phyloP scores from a whole-genome alignment of 345 rosid species.

The Carallia brachiata region DNA sequence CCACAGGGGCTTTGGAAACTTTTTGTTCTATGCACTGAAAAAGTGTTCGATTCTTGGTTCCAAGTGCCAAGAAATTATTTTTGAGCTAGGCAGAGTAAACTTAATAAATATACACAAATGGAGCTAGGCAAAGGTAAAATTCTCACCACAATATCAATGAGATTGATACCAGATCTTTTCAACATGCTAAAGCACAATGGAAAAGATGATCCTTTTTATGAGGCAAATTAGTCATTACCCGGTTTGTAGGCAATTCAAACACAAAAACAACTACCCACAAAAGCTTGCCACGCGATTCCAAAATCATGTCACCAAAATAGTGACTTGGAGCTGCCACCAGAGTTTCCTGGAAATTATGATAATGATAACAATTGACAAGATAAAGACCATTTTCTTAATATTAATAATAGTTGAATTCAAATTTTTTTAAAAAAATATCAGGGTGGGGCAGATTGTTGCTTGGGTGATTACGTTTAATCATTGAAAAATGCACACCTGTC shows the following conservation, averaged over 20 bases:
- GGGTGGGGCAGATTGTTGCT: slow-evolving; percentile 11
- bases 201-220: too few species aligned
- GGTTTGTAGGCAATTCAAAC: background rate
- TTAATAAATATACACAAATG: too few species aligned
- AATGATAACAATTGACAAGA: background rate
- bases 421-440: background rate
- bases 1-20: too few species aligned
- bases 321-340: background rate
- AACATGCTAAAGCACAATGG: too few species aligned
- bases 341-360: background rate
- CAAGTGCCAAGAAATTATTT: too few species aligned
- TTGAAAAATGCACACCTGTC: slow-evolving; percentile 3
- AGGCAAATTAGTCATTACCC: too few species aligned
- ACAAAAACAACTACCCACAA: background rate
- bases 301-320: background rate
- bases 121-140: too few species aligned
- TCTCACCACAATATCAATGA: too few species aligned
- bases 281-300: slow-evolving; percentile 7
- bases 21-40: too few species aligned
- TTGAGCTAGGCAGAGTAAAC: too few species aligned
- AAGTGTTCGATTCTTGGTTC: too few species aligned
- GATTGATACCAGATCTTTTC: too few species aligned
- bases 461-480: background rate
- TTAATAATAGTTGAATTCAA: background rate
- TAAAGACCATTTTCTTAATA: background rate